These are phyloP conservation scores for Saksenaea oblongispora DNA, from an alignment of 371 early-diverging fungal genomes.

Conservation along the genomic window DNA sequence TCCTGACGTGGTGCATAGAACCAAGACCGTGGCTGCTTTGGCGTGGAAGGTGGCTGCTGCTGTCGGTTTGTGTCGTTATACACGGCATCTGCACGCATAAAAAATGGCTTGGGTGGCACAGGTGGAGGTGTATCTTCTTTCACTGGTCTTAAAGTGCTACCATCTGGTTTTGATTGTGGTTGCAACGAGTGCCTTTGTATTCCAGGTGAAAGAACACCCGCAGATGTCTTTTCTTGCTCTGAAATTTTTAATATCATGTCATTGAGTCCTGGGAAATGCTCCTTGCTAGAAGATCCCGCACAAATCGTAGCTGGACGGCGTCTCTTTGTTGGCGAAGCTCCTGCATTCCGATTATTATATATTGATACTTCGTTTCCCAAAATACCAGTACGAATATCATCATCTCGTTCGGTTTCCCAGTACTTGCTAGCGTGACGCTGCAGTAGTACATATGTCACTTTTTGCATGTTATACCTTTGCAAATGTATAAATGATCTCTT, in stretches of 20 bases:
- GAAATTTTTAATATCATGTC: conserved; percentile 41
- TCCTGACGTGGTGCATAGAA: conserved; percentile 4
- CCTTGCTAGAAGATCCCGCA: conserved; percentile 32
- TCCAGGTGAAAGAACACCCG: conserved; percentile 10
- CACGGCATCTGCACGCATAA: conserved; percentile 35
- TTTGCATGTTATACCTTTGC: conserved; percentile 52
- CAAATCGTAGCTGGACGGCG: conserved; percentile 51
- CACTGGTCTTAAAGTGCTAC: conserved; percentile 2
- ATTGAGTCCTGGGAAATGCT: conserved; percentile 36
- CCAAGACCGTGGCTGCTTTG: conserved; percentile 9
- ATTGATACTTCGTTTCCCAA: neutral
- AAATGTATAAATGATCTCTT: neutral
- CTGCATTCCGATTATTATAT: conserved; percentile 3
- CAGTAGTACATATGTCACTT: conserved; percentile 50
- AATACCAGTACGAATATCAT: conserved; percentile 37
- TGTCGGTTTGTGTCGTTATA: conserved; percentile 12
- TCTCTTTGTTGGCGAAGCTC: conserved; percentile 32
- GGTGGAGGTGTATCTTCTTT: conserved; percentile 33
- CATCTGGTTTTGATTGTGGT: conserved; percentile 6
- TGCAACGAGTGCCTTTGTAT: conserved; percentile 20
- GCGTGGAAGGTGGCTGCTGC: conserved; percentile 11
- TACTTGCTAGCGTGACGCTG: conserved; percentile 47
- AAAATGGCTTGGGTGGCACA: conserved; percentile 44
- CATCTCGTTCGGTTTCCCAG: conserved; percentile 46
- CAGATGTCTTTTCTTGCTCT: conserved; percentile 22